Evolutionary conservation across 179 eudicot genomes (phyloP).

Genomic region (Silene vulgaris): DNA sequence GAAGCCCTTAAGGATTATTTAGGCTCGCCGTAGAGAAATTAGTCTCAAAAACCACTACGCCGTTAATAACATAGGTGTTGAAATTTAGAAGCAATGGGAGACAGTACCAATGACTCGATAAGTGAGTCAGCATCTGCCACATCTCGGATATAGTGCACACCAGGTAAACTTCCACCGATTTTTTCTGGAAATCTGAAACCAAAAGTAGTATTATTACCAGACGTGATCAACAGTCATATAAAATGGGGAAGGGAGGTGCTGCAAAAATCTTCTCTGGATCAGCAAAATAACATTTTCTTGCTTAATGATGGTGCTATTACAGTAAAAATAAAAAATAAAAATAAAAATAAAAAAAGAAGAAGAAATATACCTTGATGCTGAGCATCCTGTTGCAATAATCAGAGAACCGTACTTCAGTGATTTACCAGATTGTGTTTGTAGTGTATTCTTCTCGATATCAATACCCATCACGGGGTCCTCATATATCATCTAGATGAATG

Average conservation of each 20-base stretch:
- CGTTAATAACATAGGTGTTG: not conserved
- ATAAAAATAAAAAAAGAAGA: not conserved
- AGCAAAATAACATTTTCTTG: not conserved
- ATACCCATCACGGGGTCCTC: constrained; percentile 80
- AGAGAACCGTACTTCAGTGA: constrained; percentile 84
- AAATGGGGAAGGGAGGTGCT: not conserved
- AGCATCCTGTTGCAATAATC: constrained; percentile 85
- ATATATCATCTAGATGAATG: constrained; percentile 56
- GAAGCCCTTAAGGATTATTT: not conserved
- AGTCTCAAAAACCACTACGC: not conserved
- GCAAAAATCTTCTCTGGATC: not conserved
- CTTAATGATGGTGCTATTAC: not conserved
- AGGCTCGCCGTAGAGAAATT: not conserved
- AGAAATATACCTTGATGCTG: constrained; percentile 68
- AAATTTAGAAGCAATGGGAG: not conserved
- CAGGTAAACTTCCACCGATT: constrained; percentile 87
- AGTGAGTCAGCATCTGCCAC: constrained; percentile 90
- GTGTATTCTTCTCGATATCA: constrained; percentile 69
- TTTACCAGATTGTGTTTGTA: constrained; percentile 84
- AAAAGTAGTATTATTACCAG: not conserved
- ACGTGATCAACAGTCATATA: not conserved
- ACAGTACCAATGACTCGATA: constrained; percentile 74
- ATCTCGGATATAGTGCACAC: constrained; percentile 95
- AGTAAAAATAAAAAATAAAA: not conserved
- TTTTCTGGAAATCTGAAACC: constrained; percentile 77